These are phyloP conservation scores for Ophiostoma pallidulum DNA, from an alignment of 2,329 filamentous ascomycete genomes.

Conservation along the genomic window DNA sequence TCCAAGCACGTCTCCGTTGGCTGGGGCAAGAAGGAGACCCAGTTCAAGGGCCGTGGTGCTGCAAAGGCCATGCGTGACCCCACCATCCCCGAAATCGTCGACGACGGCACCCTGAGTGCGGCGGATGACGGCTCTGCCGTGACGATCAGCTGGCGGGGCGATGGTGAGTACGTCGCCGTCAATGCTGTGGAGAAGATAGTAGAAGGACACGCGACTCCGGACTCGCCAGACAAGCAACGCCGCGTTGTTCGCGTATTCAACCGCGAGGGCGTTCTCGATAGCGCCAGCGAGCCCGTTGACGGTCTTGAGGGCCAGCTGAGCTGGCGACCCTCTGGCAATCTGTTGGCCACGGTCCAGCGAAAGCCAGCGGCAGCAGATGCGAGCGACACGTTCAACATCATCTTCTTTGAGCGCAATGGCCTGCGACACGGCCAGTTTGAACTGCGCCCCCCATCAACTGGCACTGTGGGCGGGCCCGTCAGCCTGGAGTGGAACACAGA, in stretches of 20 bases:
- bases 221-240: slow-evolving; percentile 36
- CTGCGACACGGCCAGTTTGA: slow-evolving; percentile 89
- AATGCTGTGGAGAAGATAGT: slow-evolving; percentile 56
- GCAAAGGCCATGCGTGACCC: slow-evolving; percentile 82
- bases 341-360: slow-evolving; percentile 79
- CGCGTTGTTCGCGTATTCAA: slow-evolving; percentile 85
- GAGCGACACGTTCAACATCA: slow-evolving; percentile 59
- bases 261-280: slow-evolving; percentile 81
- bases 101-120: slow-evolving; percentile 66
- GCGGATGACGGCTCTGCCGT: slow-evolving; percentile 58
- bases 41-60: slow-evolving; percentile 88
- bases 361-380: slow-evolving; percentile 16
- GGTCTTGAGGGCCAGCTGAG: slow-evolving; percentile 78
- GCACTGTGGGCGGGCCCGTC: slow-evolving; percentile 39
- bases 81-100: slow-evolving; percentile 86
- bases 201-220: slow-evolving; percentile 16
- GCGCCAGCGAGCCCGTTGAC: slow-evolving; percentile 90
- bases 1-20: slow-evolving; percentile 93
- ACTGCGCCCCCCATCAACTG: slow-evolving; percentile 40
- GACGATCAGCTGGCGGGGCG: slow-evolving; percentile 84
- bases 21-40: slow-evolving; percentile 97
- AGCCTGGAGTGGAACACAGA: slow-evolving; percentile 80
- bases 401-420: slow-evolving; percentile 97
- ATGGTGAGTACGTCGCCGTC: slow-evolving; percentile 82
- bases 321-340: slow-evolving; percentile 84